These are phyloP conservation scores for Astrocystis sublimbata DNA, from an alignment of 495 filamentous ascomycete genomes.

Conservation along the genomic window DNA sequence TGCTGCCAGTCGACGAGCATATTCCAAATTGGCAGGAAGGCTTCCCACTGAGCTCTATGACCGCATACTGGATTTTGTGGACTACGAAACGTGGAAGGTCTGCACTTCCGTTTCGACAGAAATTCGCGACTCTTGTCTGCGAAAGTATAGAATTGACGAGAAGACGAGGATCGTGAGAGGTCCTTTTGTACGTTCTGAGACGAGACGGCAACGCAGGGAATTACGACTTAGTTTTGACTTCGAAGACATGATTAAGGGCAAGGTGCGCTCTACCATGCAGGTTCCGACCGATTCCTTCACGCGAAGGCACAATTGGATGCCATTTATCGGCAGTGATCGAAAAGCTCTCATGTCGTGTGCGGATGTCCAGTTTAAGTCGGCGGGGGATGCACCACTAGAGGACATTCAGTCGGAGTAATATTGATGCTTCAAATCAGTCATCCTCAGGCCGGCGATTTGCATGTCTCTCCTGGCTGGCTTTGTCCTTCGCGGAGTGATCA, in stretches of 20 bases:
- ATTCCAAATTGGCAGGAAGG: neutral
- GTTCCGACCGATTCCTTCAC: neutral
- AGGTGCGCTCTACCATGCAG: neutral
- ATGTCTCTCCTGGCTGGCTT: too few species aligned
- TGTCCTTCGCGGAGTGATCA: too few species aligned
- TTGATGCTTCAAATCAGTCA: too few species aligned
- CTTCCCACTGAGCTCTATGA: neutral
- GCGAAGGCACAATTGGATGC: neutral
- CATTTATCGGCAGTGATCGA: neutral
- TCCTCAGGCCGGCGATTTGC: too few species aligned
- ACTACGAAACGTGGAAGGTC: neutral
- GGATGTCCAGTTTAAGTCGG: neutral
- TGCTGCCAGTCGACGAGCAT: neutral
- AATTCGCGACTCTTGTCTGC: neutral
- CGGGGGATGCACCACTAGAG: neutral
- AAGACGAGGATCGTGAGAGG: neutral
- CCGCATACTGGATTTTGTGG: neutral
- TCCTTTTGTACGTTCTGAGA: neutral
- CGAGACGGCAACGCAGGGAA: too few species aligned
- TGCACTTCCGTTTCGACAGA: neutral
- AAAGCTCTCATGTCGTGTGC: neutral
- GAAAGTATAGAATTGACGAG: constrained; percentile 1
- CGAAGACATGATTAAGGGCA: neutral
- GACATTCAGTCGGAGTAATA: too few species aligned
- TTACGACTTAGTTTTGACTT: neutral